Evolutionary conservation across 1,139 yeast genomes (phyloP).

Genomic region (Pichia kudriavzevii): DNA sequence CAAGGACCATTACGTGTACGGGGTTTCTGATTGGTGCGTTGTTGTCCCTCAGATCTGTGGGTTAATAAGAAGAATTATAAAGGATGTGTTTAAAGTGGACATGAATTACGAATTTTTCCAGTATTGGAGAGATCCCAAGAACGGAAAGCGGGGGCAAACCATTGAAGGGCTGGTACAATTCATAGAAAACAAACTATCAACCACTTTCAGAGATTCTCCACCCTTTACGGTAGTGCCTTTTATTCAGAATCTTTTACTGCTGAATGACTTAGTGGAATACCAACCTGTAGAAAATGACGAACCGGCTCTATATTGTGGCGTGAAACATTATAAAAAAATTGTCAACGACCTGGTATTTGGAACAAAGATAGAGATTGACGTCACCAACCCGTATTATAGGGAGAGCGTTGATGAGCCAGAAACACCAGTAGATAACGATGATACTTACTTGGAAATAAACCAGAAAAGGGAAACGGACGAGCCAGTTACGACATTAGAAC

Average conservation of each 20-base stretch:
- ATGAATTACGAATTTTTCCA: conserved; percentile 1
- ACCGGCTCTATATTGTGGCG: conserved; percentile 2
- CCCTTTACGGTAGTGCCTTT: conserved; percentile 17
- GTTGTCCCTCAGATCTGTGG: background rate
- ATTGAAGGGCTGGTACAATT: conserved; percentile 5
- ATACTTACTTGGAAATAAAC: background rate
- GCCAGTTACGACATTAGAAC: conserved; percentile 1
- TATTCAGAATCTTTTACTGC: background rate
- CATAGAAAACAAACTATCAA: conserved; percentile 1
- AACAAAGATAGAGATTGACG: background rate
- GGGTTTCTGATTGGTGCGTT: no score
- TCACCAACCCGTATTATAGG: conserved; percentile 7
- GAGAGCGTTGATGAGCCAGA: background rate
- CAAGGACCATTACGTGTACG: no score
- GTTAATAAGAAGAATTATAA: conserved; percentile 1
- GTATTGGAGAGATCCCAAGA: no score
- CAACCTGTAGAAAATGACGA: background rate
- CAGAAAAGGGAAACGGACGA: background rate
- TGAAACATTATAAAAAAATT: conserved; percentile 4
- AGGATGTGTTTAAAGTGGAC: conserved; percentile 1
- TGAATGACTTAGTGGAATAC: background rate
- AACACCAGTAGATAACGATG: background rate
- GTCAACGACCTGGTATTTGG: conserved; percentile 5
- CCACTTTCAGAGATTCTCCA: conserved; percentile 12
- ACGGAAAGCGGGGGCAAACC: conserved; percentile 1